phyloP scores from a whole-genome alignment of 1,284 basidiomycete genomes.

The Ceratobasidium sp. region DNA sequence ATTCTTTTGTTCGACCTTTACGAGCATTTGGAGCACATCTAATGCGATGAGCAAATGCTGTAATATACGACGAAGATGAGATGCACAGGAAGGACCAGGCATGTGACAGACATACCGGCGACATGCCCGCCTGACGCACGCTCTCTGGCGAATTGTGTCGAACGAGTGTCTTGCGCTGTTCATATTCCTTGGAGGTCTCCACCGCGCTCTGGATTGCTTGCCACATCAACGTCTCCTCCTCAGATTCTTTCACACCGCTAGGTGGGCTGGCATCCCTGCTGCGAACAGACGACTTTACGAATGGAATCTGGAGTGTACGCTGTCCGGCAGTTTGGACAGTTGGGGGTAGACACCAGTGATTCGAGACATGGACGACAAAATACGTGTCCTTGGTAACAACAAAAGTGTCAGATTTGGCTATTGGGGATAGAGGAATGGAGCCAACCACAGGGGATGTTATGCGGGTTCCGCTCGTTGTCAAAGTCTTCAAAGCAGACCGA shows the following conservation, averaged over 20 bases:
- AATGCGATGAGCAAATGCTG: constrained; percentile 1
- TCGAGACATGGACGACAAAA: constrained; percentile 24
- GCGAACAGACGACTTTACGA: constrained; percentile 12
- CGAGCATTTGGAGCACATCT: background rate
- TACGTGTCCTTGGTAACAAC: constrained; percentile 8
- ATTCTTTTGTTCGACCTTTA: background rate
- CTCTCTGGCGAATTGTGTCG: background rate
- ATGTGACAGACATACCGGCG: background rate
- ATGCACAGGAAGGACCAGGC: background rate
- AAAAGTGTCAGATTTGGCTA: background rate
- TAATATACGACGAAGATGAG: background rate
- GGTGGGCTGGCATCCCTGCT: background rate
- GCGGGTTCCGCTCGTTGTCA: background rate
- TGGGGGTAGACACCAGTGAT: background rate
- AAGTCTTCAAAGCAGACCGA: constrained; percentile 23
- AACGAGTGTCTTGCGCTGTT: constrained; percentile 5
- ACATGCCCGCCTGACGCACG: background rate
- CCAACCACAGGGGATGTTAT: constrained; percentile 23
- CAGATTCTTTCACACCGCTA: background rate
- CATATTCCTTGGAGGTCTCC: background rate
- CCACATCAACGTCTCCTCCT: constrained; percentile 4
- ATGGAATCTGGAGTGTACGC: background rate
- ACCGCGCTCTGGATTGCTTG: constrained; percentile 24
- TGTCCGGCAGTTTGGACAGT: constrained; percentile 25
- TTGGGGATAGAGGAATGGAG: background rate